These are phyloP conservation scores for Sporopachydermia quercuum DNA, from an alignment of 805 yeast species.

Conservation along the genomic window DNA sequence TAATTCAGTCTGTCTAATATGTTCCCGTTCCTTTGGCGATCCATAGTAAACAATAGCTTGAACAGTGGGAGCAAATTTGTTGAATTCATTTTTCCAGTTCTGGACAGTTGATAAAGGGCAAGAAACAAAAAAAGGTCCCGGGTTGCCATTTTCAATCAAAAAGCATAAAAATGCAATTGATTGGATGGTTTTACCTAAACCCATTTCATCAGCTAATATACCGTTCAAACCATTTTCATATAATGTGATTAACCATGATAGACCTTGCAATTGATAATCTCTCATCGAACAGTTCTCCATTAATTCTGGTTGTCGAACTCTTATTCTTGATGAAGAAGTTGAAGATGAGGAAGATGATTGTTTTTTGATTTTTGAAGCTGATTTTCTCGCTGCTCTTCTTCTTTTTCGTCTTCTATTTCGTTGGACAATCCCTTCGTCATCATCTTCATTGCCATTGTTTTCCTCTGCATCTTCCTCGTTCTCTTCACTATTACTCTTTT, in stretches of 20 bases:
- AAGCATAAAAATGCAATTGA: conserved; percentile 68
- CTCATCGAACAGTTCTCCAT: conserved; percentile 49
- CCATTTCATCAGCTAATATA: conserved; percentile 95
- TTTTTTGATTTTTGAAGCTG: conserved; percentile 8
- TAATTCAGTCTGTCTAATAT: conserved; percentile 20
- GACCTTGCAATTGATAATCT: conserved; percentile 77
- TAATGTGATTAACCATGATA: conserved; percentile 78
- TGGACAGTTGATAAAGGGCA: conserved; percentile 77
- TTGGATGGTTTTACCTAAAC: conserved; percentile 86
- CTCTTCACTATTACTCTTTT: conserved; percentile 13
- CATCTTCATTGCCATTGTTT: conserved; percentile 7
- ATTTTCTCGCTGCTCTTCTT: conserved; percentile 8
- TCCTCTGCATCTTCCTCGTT: conserved; percentile 6
- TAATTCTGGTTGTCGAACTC: conserved; percentile 34
- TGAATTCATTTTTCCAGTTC: conserved; percentile 71
- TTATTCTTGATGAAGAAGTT: conserved; percentile 7
- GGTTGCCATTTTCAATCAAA: conserved; percentile 60
- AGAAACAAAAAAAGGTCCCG: conserved; percentile 65
- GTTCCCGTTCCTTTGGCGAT: conserved; percentile 36
- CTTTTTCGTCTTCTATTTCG: conserved; percentile 15
- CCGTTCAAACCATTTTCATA: conserved; percentile 94
- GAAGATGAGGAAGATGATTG: conserved; percentile 13
- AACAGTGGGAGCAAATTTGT: conserved; percentile 56
- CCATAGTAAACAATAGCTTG: conserved; percentile 55
- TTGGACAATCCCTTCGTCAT: conserved; percentile 9